Percentiles rank a stretch among this genome's conserved stretches.
These are phyloP conservation scores for Ceratobasidium sp. DNA, from an alignment of 1,284 basidiomycete genomes.

Conservation along the genomic window DNA sequence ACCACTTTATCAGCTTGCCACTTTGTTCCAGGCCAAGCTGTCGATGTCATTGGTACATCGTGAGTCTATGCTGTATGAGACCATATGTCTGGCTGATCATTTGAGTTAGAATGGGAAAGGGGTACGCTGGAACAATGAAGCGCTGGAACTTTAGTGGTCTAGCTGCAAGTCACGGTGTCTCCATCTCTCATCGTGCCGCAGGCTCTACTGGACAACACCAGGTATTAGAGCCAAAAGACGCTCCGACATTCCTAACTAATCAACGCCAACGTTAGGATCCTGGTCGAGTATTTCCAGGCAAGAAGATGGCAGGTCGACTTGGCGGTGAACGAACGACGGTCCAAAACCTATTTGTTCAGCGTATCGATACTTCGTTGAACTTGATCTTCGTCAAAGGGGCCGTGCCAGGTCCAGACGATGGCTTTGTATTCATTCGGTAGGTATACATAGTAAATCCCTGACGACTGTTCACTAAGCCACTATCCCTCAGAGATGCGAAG, in stretches of 20 bases:
- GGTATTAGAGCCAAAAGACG: conserved; percentile 52
- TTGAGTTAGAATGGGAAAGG: conserved; percentile 86
- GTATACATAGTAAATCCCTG: conserved; percentile 36
- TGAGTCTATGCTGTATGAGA: conserved; percentile 54
- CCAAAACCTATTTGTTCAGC: conserved; percentile 89
- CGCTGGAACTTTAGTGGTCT: conserved; percentile 93
- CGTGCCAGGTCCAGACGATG: conserved; percentile 59
- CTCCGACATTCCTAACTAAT: conserved; percentile 39
- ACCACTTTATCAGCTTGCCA: conserved; percentile 90
- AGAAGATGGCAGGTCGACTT: conserved; percentile 98
- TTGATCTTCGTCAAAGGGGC: conserved; percentile 80
- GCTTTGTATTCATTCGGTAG: conserved; percentile 48
- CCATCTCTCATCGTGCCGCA: conserved; percentile 89
- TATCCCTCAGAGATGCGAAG: conserved; percentile 81
- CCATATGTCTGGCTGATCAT: conserved; percentile 8
- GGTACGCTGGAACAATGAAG: conserved; percentile 98
- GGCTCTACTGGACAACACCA: conserved; percentile 97
- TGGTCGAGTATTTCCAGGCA: conserved; percentile 92
- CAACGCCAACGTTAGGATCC: conserved; percentile 69
- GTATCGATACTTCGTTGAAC: conserved; percentile 85
- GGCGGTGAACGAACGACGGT: conserved; percentile 83
- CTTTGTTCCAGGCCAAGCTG: conserved; percentile 96
- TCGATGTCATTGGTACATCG: conserved; percentile 94
- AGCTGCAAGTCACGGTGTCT: conserved; percentile 95
- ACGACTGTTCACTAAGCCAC: conserved; percentile 69